These are phyloP conservation scores for Aspergillus ustus DNA, from an alignment of 2,329 filamentous ascomycete species.

Conservation along the genomic window DNA sequence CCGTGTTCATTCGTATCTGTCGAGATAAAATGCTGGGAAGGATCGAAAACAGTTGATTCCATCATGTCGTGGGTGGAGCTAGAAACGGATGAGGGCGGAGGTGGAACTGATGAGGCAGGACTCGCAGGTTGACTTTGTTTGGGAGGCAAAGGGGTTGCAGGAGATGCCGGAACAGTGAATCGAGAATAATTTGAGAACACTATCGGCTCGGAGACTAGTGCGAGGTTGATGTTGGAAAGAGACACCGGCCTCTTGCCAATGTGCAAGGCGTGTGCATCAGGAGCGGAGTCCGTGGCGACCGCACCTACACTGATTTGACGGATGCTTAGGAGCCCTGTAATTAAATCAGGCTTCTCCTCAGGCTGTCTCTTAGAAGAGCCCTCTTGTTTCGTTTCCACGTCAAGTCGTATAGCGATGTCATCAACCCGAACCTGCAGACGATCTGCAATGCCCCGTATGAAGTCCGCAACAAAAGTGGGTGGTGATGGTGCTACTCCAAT, in stretches of 20 bases:
- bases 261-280: conserved; percentile 31
- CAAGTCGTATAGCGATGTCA: conserved; percentile 58
- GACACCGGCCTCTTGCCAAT: conserved; percentile 51
- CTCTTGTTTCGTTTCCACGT: conserved; percentile 52
- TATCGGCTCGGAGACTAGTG: conserved; percentile 53
- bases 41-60: conserved; percentile 45
- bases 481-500: conserved; percentile 60
- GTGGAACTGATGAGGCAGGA: conserved; percentile 34
- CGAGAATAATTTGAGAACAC: conserved; percentile 53
- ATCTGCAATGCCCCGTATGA: conserved; percentile 63
- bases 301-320: conserved; percentile 40
- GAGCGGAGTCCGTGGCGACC: conserved; percentile 27
- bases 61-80: conserved; percentile 38
- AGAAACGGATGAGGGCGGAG: conserved; percentile 29
- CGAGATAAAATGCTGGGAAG: conserved; percentile 21
- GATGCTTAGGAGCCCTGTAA: conserved; percentile 42
- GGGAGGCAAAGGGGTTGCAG: conserved; percentile 39
- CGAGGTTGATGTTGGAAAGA: conserved; percentile 50
- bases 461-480: conserved; percentile 63
- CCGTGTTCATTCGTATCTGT: conserved; percentile 3
- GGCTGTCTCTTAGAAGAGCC: conserved; percentile 39
- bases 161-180: conserved; percentile 39
- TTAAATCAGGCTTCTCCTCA: conserved; percentile 41
- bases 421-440: conserved; percentile 59
- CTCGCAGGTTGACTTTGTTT: conserved; percentile 37